Conservation (phyloP, 352 stramenopile species). For the Globisporangium perplexum region DNA sequence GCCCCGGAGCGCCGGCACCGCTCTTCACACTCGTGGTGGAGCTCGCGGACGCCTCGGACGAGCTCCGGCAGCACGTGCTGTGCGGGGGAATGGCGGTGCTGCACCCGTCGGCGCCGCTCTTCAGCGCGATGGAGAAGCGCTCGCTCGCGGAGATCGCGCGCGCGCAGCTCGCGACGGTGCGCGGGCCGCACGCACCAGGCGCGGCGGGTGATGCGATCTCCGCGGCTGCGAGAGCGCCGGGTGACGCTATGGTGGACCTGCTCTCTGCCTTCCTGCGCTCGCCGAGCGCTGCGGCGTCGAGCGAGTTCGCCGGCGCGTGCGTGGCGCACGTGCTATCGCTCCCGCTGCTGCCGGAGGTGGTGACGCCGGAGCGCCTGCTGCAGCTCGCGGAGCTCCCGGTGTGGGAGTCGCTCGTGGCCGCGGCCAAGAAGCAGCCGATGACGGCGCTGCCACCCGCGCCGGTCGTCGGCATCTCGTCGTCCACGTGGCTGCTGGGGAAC, state of each 20-base stretch:
- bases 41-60: conserved; percentile 16
- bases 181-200: conserved; percentile 5
- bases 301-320: background rate
- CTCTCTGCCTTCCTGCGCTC: conserved; percentile 1
- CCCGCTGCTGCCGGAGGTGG: conserved; percentile 30
- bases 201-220: background rate
- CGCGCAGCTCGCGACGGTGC: background rate
- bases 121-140: conserved; percentile 17
- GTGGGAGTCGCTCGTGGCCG: conserved; percentile 25
- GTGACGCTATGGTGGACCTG: conserved; percentile 5
- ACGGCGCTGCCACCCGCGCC: conserved; percentile 30
- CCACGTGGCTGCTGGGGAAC: conserved; percentile 64
- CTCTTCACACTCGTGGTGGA: conserved; percentile 13
- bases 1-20: background rate
- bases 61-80: conserved; percentile 32
- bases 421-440: conserved; percentile 21
- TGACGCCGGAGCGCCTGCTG: conserved; percentile 15
- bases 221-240: background rate
- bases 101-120: conserved; percentile 11
- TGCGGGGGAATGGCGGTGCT: conserved; percentile 15
- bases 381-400: conserved; percentile 19
- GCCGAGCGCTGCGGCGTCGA: background rate
- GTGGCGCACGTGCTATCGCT: conserved; percentile 23
- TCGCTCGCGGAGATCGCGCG: conserved; percentile 22
- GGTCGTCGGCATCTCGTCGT: conserved; percentile 35